Base-by-base conservation (phyloP, 2,329 filamentous ascomycete species). In the Dactylella cylindrospora region DNA sequence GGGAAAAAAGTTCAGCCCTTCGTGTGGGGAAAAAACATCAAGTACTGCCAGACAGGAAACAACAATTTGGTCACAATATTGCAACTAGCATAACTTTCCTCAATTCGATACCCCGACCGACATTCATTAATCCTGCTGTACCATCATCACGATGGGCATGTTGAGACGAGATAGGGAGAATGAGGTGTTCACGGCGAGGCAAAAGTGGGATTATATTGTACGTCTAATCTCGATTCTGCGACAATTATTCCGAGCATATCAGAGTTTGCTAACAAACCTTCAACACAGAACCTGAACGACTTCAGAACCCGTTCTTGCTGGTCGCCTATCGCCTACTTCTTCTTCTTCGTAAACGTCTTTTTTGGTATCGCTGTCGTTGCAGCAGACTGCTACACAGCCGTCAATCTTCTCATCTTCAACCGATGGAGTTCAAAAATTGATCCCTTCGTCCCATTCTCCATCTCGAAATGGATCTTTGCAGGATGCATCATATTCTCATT, bases 381-480 rank as follows among this genome's bases (percentile, higher is more conserved):
- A 5, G 59, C 59, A 20, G 59, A 64, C 31, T 55, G 84, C 64
- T 97, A 96, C 71, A 96, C 90, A 3, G 90, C 90, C 65, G 81
- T 96, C 74, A 94, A 95, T 66, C 78, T 98, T 32, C 80, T 98
- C 44, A 86, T 81, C 52, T 96, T 95, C 75, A 83, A 94, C 75
- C 83, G 83, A 61, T 97, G 90, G 90, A 88, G 88, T 1, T 88
- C 86, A 47, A 80, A 88, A 67, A 86, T 97, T 68, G 76, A 88
- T 68, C 90, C 90, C 1, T 80, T 81, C 32, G 85, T 97, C 66
- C 80, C 84, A 2, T 83, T 94, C 70, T 76, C 82, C 41, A 80
- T 91, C 49, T 86, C 89, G 9, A 94, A 93, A 75, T 96, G 90
- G 90, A 90, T 98, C 72, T 98, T 97, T 72, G 86, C 88, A 22